phyloP scores from a whole-genome alignment of 768 basidiomycete genomes.

The Leccinum incarnatum region DNA sequence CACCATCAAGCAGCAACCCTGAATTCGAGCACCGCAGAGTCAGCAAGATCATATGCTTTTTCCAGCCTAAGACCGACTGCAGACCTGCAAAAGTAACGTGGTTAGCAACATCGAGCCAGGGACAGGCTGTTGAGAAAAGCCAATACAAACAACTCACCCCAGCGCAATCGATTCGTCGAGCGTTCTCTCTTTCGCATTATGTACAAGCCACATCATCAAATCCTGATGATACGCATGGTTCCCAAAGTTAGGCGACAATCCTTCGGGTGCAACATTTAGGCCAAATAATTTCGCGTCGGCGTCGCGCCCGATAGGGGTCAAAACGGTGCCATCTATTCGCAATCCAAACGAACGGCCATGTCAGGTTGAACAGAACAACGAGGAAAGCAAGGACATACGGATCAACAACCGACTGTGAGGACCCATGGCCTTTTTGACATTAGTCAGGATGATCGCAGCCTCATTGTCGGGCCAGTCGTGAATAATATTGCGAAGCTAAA shows the following conservation, averaged over 20 bases:
- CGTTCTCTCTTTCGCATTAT: slow-evolving; percentile 44
- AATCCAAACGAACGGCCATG: neutral
- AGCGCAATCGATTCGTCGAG: slow-evolving; percentile 14
- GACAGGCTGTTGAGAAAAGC: neutral
- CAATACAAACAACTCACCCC: neutral
- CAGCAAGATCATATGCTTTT: neutral
- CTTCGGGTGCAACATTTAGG: slow-evolving; percentile 37
- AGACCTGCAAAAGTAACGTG: neutral
- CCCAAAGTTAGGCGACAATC: slow-evolving; percentile 47
- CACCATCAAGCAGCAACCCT: neutral
- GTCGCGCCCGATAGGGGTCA: slow-evolving; percentile 11
- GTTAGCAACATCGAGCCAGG: neutral
- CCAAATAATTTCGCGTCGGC: slow-evolving; percentile 1
- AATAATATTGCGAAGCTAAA: slow-evolving; percentile 27
- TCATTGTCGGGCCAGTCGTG: slow-evolving; percentile 39
- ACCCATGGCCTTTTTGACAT: slow-evolving; percentile 29
- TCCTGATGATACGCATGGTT: slow-evolving; percentile 43
- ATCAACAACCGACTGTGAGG: slow-evolving; percentile 32
- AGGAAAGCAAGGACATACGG: slow-evolving; percentile 20
- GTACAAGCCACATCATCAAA: slow-evolving; percentile 43
- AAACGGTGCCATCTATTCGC: slow-evolving; percentile 19
- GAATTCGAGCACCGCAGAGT: neutral
- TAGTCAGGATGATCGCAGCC: slow-evolving; percentile 29
- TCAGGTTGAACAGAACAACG: neutral
- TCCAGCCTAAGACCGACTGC: neutral